A percentile compares a stretch with the other conserved stretches of the same genome.
Evolutionary conservation across 139 green algal species (phyloP).

Genomic region (Penium margaritaceum): DNA sequence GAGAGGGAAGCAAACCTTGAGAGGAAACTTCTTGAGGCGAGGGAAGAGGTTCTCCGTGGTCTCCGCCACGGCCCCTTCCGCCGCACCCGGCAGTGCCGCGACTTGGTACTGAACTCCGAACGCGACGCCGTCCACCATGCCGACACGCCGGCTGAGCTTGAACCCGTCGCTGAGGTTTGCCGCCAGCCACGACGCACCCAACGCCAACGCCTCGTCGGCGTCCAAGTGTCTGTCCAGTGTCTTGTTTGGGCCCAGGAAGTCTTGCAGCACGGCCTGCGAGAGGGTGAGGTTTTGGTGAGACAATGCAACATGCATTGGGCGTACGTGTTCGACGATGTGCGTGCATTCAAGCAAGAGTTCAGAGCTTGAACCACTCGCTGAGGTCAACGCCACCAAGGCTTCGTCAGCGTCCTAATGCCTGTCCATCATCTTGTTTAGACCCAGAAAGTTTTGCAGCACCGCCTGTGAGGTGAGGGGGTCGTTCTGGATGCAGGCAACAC

Average conservation of each 20-base stretch:
- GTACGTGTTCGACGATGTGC: no score
- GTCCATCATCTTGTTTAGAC: no score
- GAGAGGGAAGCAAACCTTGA: slow-evolving; percentile 35
- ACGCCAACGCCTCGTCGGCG: slow-evolving; percentile 85
- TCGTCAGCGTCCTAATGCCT: no score
- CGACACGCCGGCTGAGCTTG: slow-evolving; percentile 85
- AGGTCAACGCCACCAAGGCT: no score
- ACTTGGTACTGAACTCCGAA: slow-evolving; percentile 51
- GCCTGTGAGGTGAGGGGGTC: no score
- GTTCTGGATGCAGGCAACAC: no score
- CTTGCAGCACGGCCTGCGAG: slow-evolving; percentile 53
- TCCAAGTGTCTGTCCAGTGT: slow-evolving; percentile 78
- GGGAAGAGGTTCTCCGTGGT: slow-evolving; percentile 36
- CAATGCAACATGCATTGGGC: no score
- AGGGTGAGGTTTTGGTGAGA: no score
- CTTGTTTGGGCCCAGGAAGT: slow-evolving; percentile 61
- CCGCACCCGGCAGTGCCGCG: neutral
- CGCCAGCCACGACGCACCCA: slow-evolving; percentile 82
- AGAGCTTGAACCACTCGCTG: no score
- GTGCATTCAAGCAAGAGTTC: no score
- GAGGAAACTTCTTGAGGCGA: slow-evolving; percentile 35
- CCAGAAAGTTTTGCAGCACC: no score
- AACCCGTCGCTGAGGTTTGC: slow-evolving; percentile 93
- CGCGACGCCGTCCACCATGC: slow-evolving; percentile 71
- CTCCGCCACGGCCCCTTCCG: neutral